Evolutionary conservation across 208 protist species (phyloP), one percentile per base, ranked within the genome.

Genomic region (Porcisia hertigi): DNA sequence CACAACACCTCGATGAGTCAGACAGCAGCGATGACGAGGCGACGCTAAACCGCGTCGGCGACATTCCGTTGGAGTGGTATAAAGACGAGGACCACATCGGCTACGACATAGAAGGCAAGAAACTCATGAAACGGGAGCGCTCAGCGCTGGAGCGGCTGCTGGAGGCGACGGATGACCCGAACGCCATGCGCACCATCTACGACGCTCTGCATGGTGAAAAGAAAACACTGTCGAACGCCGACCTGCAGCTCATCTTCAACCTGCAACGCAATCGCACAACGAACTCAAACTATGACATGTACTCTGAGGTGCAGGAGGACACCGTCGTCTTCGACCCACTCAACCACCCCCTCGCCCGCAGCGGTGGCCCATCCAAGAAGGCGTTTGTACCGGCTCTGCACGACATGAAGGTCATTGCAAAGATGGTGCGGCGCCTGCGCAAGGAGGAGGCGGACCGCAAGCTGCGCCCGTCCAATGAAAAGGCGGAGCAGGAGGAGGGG

Each of bases 11-110:
- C 14, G 92, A 95, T 8, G 92, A 97, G 80, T 88, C 81, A 23
- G 94, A 97, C 84, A 96, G 92, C 74, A 96, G 92, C 80, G 95
- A 98, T 72, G 94, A 97, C 65, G 92, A 97, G 70, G 90, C 87
- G 11, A 88, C 83, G 62, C 90, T 97, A 12, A 98, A 98, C 79
- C 94, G 94, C 54, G 90, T 98, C 3, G 97, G 97, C 14, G 94
- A 98, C 81, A 94, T 98, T 58, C 97, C 97, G 34, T 75, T 98
- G 43, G 94, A 96, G 86, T 98, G 97, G 97, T 98, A 98, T 85
- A 94, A 97, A 80, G 97, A 98, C 59, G 94, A 98, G 73, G 71
- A 88, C 23, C 97, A 98, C 82, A 92, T 94, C 58, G 97, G 97
- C 59, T 98, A 98, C 85, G 95, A 98, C 76, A 75, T 97, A 63